A percentile compares a stretch with the other conserved stretches of the same genome.
phyloP scores from a whole-genome alignment of 306 rosid species.

The Leucaena leucocephala region DNA sequence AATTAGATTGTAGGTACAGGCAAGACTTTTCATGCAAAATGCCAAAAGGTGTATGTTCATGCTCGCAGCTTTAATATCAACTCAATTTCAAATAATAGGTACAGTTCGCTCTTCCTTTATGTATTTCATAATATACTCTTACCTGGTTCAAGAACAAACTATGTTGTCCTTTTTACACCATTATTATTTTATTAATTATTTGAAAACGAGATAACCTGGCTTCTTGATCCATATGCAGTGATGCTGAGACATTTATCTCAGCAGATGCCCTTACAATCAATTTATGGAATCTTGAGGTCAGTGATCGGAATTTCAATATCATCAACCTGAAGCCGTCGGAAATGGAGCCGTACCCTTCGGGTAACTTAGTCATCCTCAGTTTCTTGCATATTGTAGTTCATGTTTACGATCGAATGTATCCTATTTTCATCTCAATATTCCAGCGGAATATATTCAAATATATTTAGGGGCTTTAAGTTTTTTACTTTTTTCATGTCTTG shows the following conservation, averaged over 20 bases:
- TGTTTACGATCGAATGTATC: constrained; percentile 19
- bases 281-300: constrained; percentile 76
- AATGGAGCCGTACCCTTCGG: constrained; percentile 67
- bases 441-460: neutral
- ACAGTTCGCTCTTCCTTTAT: neutral
- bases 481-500: neutral
- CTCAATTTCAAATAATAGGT: constrained; percentile 82
- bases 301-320: constrained; percentile 71
- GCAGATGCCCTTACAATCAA: constrained; percentile 78
- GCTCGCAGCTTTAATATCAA: constrained; percentile 74
- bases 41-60: constrained; percentile 66
- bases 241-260: constrained; percentile 76
- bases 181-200: neutral
- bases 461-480: too few relatives aligned
- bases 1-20: constrained; percentile 53
- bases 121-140: neutral
- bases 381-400: constrained; percentile 5
- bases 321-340: constrained; percentile 70
- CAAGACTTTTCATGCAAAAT: constrained; percentile 48
- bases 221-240: constrained; percentile 51
- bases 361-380: constrained; percentile 41
- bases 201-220: constrained; percentile 24
- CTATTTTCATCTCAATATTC: constrained; percentile 3
- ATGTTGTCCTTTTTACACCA: constrained; percentile 9
- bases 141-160: too few relatives aligned